Evolutionary conservation across 2,329 filamentous ascomycete species (phyloP), one percentile per base, ranked within the genome.

Genomic region (Epichloe festucae): DNA sequence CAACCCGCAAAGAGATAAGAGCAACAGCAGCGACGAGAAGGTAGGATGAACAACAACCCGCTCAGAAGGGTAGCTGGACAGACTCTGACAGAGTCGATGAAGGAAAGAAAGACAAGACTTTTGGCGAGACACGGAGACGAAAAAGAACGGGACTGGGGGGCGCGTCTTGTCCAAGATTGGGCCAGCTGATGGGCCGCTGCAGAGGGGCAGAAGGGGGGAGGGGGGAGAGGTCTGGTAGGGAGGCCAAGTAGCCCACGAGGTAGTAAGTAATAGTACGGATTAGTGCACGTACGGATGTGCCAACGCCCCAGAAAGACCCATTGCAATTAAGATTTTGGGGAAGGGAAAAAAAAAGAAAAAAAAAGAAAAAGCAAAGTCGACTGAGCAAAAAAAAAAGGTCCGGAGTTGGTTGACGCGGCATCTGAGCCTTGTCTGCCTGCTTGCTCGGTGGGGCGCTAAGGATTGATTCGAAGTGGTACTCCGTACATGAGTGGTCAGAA

Each of bases 81-180:
- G 35, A 53, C 17, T 50, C 43, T 50, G 39, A 34, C 39, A 35
- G 31, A 44, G 44, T 19, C 50, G 55, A 56, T 42, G 52, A 23
- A 53, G 46, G 46, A 44, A 46, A 51, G 46, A 41, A 51, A 52
- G 35, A 39, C 8, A 8, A 17, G 23, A 40, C n/a, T 21, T 21
- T 21, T 21, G 39, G 46, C 23, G 46, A 52, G 45, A 45, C 50
- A 44, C 12, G 34, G 35, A 15, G 19, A 42, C 14, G 39, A 27
- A 34, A 42, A 36, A 15, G 40, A 52, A 47, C 36, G 35, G 19
- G 46, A 36, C 42, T 43, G 38, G 38, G 49, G 49, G 39, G 14
- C n/a, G 34, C 27, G 27, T 31, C 27, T 31, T 49, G 23, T 49
- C 21, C 35, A 27, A 50, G 41, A 50, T 45, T 40, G 5, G 12